Evolutionary conservation across 169 alveolate genomes (phyloP), one percentile per base, ranked within the genome.

Genomic region (Cryptosporidium felis): DNA sequence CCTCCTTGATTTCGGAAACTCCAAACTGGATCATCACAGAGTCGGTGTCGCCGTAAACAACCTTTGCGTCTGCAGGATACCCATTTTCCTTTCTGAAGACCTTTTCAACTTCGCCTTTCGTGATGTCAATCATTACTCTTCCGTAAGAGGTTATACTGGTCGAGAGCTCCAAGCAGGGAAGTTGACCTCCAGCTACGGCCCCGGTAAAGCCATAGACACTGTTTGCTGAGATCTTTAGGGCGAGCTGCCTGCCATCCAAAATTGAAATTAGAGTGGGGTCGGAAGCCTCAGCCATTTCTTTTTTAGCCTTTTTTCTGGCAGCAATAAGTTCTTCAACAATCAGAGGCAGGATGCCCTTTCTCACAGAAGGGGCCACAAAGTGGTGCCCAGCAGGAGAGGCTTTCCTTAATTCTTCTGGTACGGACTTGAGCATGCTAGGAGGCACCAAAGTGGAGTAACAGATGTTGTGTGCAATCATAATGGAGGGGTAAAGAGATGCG

Each of bases 161-260:
- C 18, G 98, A 95, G 21, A 98, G 96, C 80, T 95, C 98, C 16
- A 98, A 88, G 82, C 99, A 97, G 1, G 99, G 99, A 28, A 98
- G 90, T 82, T 94, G 95, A 0, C 99, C 99, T 1, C 96, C 97
- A 42, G 96, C 93, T 14, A 94, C 89, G 3, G 99, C 99, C 6
- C 99, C 99, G 9, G 99, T 98, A 82, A 96, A 98, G 5, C 99
- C 99, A 93, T 98, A 98, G 26, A 98, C 99, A 21, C 99, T 96
- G 93, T 98, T 98, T 32, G 99, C 99, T 9, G 99, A 95, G 61
- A 96, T 95, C 91, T 98, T 98, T 58, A 98, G 92, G 23, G 99
- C 99, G 51, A 97, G 93, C 92, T 97, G 97, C 56, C 99, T 92
- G 12, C 99, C 99, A 85, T 98, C 98, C 46, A 97, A 96, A n/a